Percentiles rank a stretch among this genome's conserved stretches.
These are phyloP conservation scores for Pyrenopolyporus hunteri DNA, from an alignment of 495 filamentous ascomycete genomes.

Conservation along the genomic window DNA sequence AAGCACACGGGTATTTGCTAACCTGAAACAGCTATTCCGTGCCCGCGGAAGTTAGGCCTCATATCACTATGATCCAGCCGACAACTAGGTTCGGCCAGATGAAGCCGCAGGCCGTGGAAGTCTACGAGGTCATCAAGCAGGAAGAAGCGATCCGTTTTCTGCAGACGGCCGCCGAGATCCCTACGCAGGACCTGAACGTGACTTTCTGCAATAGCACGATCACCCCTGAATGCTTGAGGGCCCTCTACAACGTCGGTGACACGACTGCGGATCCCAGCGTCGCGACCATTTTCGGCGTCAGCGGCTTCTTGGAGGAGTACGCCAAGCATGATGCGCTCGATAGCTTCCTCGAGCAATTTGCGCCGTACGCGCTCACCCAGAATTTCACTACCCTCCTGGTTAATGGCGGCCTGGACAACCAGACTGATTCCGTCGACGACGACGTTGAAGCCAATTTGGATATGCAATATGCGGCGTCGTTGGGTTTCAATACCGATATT, in stretches of 20 bases:
- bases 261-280: conserved; percentile 57
- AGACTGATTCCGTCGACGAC: conserved; percentile 46
- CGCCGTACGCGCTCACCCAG: conserved; percentile 50
- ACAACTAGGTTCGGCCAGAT: conserved; percentile 63
- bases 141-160: conserved; percentile 11
- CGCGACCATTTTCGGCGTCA: conserved; percentile 53
- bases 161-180: conserved; percentile 21
- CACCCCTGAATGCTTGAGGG: conserved; percentile 64
- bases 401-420: conserved; percentile 64
- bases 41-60: conserved; percentile 60
- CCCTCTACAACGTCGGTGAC: conserved; percentile 63
- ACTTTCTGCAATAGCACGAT: conserved; percentile 55
- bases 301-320: conserved; percentile 62
- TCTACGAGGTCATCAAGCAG: conserved; percentile 23
- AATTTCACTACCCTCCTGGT: conserved; percentile 70
- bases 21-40: conserved; percentile 60
- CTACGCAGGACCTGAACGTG: conserved; percentile 31
- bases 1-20: conserved; percentile 17
- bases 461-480: conserved; percentile 69
- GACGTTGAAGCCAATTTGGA: conserved; percentile 77
- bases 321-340: conserved; percentile 64
- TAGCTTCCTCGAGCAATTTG: conserved; percentile 56
- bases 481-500: conserved; percentile 54
- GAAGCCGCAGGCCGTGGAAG: conserved; percentile 16
- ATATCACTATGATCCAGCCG: conserved; percentile 69